Base-by-base conservation (phyloP, 1,284 basidiomycete genomes). In the Ustilago sp. region DNA sequence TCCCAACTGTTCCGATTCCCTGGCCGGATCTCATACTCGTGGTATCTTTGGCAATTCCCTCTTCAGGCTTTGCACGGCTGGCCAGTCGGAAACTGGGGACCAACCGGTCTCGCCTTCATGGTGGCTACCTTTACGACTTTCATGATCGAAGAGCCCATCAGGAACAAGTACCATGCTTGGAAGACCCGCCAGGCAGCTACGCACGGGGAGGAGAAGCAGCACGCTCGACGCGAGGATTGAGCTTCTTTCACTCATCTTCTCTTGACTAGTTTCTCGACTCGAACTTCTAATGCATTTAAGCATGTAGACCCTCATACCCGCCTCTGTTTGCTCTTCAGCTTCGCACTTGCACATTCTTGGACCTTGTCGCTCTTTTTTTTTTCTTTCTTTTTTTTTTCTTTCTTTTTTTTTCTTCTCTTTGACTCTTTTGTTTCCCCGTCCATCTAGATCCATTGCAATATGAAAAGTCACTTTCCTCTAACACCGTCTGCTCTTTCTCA, bases 41-140 rank as follows among this genome's bases (percentile, higher is more conserved):
- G 63, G 63, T 74, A 74, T 17, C 55, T 74, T 39, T 74, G 71
- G 71, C 66, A 74, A 23, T 68, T 74, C 66, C 71, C 71, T 13
- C 65, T 68, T 19, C 65, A 68, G 43, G 57, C 65, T 8, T 54
- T 68, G 31, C 50, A 58, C 43, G 59, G 56, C 48, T 74, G 65
- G 65, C 61, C 61, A 0, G 31, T 64, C 8, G 39, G 48, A 38
- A 59, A 72, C 48, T 74, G 61, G 61, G 66, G 61, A 3, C 65
- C 71, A 0, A 74, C 71, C 8, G 65, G 61, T 28, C 53, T 74
- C 31, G 71, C 71, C 1, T 74, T 74, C 38, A 50, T 59, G 58
- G 53, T 74, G 7, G 47, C 71, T 15, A 74, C 66, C 4, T 68
- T 74, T 28, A 68, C 71, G 6, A 74, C 71, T 0, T 74, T 74